Evolutionary conservation across 2,329 filamentous ascomycete genomes (phyloP), one percentile per base, ranked within the genome.

Genomic region (Aspergillus ibericus): DNA sequence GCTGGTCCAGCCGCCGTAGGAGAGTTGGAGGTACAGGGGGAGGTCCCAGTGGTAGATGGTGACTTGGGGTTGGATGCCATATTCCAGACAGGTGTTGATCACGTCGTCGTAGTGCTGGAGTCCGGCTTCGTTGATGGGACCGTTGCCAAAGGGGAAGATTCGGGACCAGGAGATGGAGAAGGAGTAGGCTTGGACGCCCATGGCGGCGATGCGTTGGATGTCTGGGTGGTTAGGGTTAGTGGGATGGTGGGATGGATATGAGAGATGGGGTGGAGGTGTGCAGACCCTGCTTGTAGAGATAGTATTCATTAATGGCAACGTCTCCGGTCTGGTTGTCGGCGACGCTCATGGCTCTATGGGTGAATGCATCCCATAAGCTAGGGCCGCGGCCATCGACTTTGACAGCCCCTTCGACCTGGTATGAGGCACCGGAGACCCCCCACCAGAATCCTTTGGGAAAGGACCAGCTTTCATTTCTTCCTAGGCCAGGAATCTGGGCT

Each of bases 91-190:
- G 20, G 70, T 72, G 51, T 79, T 68, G 52, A 81, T 78, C 1
- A 81, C 63, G 57, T 77, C 74, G 50, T 79, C 74, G 62, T 81
- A 81, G 59, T 81, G 78, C 1, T 68, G 66, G 13, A 81, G 63
- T 0, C 75, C 79, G 9, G 70, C 59, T 61, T 78, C 72, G 56
- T 81, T 81, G 60, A 82, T 65, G 0, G 74, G 71, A 25, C 72
- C 76, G 2, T 70, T 64, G 6, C 78, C 80, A 34, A 81, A 77
- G 1, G 80, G 78, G 20, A 81, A 71, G 46, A 81, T 77, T 4
- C 80, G 70, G 8, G 75, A 72, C 79, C 78, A 82, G 0, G 77
- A 72, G 47, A 81, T 73, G 12, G 74, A 77, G 68, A 81, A 80
- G 1, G 68, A 67, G 53, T 73, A 75, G 27, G 66, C 65, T 18